phyloP scores from a whole-genome alignment of 139 green algal species.

The Micractinium conductrix region DNA sequence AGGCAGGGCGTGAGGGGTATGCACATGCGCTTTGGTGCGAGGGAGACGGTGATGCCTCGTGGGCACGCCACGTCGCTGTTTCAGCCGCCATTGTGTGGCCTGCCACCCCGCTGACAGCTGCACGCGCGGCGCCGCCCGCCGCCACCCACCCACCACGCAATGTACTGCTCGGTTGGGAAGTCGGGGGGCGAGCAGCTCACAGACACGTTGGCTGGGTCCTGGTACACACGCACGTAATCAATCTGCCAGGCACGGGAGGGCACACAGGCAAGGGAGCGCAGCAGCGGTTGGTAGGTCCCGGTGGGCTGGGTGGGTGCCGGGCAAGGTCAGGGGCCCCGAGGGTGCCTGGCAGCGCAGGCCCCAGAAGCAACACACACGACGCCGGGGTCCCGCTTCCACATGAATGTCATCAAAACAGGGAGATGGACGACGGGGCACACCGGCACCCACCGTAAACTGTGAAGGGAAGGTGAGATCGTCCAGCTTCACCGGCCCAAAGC shows the following conservation, averaged over 20 bases:
- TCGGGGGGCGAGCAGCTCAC: slow-evolving; percentile 49
- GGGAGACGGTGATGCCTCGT: not conserved
- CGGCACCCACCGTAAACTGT: slow-evolving; percentile 8
- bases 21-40: not conserved
- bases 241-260: not conserved
- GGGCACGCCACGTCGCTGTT: not conserved
- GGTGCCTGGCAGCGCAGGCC: not conserved
- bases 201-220: slow-evolving; percentile 35
- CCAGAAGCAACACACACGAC: too few species aligned
- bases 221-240: slow-evolving; percentile 49
- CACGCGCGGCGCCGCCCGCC: not conserved
- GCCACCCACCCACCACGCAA: slow-evolving; percentile 34
- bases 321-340: too few species aligned
- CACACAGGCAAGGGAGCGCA: not conserved
- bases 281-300: not conserved
- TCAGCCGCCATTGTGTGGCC: not conserved
- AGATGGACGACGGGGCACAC: not conserved
- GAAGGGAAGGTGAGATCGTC: slow-evolving; percentile 42
- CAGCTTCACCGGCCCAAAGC: slow-evolving; percentile 33
- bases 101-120: not conserved
- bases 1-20: not conserved
- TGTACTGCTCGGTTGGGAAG: slow-evolving; percentile 52
- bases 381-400: not conserved
- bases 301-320: too few species aligned
- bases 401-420: not conserved